These are phyloP conservation scores for Capsella rubella DNA, from an alignment of 441 rosid species.

Conservation along the genomic window DNA sequence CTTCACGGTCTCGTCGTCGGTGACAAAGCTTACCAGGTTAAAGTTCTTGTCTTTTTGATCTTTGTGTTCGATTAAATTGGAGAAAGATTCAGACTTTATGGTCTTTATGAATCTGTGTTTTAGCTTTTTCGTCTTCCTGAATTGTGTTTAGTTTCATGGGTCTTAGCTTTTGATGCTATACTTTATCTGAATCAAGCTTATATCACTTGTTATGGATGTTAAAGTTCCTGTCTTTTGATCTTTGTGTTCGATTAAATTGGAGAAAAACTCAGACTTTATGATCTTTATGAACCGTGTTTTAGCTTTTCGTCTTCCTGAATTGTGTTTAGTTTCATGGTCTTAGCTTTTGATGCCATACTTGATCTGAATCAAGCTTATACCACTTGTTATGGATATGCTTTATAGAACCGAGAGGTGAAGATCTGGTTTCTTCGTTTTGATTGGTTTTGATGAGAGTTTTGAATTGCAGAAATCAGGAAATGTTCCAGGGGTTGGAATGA, in stretches of 20 bases:
- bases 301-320: background rate
- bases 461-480: conserved; percentile 77
- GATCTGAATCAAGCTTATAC: conserved; percentile 12
- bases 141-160: background rate
- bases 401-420: too few species aligned
- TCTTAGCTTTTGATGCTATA: too few species aligned
- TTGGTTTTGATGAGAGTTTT: conserved; percentile 34
- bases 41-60: conserved; percentile 25
- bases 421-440: background rate
- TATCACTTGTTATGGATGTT: conserved; percentile 46
- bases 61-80: background rate
- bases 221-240: conserved; percentile 23
- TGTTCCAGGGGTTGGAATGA: conserved; percentile 91
- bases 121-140: background rate
- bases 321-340: background rate
- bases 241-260: background rate
- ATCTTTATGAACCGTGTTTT: background rate
- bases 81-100: background rate
- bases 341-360: background rate
- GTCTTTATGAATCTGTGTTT: background rate
- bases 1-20: conserved; percentile 96
- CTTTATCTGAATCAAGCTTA: conserved; percentile 14
- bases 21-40: conserved; percentile 74
- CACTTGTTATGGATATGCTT: conserved; percentile 24
- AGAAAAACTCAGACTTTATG: background rate